Conservation (phyloP, 2,329 filamentous ascomycete species). For the Penicillium sp. region DNA sequence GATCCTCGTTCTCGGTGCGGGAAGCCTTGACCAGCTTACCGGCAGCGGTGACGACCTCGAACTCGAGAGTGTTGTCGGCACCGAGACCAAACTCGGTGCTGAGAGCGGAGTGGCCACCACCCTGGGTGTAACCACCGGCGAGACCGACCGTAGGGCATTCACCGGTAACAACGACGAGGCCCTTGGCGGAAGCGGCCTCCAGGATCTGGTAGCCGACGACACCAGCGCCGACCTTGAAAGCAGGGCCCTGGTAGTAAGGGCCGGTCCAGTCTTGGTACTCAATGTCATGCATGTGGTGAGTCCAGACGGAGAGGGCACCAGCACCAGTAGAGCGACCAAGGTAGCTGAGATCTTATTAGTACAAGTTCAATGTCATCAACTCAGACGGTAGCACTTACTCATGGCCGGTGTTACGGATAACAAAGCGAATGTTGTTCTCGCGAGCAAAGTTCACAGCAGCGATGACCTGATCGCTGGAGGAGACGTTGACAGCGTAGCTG, state of each 20-base stretch:
- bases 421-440: slow-evolving; percentile 53
- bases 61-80: slow-evolving; percentile 61
- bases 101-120: slow-evolving; percentile 61
- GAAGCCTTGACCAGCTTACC: slow-evolving; percentile 18
- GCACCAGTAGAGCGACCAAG: slow-evolving; percentile 63
- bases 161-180: slow-evolving; percentile 57
- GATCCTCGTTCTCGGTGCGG: slow-evolving; percentile 15
- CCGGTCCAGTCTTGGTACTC: slow-evolving; percentile 39
- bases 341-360: slow-evolving; percentile 16
- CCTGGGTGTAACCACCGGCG: slow-evolving; percentile 62
- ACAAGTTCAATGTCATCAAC: background rate
- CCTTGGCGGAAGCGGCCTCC: slow-evolving; percentile 46
- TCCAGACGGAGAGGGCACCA: slow-evolving; percentile 46
- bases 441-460: slow-evolving; percentile 45
- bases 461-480: slow-evolving; percentile 30
- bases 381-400: slow-evolving; percentile 25
- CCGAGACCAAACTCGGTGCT: slow-evolving; percentile 58
- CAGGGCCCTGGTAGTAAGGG: slow-evolving; percentile 51
- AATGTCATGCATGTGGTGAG: slow-evolving; percentile 33
- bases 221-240: slow-evolving; percentile 57
- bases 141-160: slow-evolving; percentile 58
- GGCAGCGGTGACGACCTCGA: slow-evolving; percentile 55
- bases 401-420: slow-evolving; percentile 48
- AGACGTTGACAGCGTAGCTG: slow-evolving; percentile 38
- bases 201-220: slow-evolving; percentile 55